Evolutionary conservation across 1,139 yeast species (phyloP), one percentile per base, ranked within the genome.

Genomic region (Insectozyma bohioensis): DNA sequence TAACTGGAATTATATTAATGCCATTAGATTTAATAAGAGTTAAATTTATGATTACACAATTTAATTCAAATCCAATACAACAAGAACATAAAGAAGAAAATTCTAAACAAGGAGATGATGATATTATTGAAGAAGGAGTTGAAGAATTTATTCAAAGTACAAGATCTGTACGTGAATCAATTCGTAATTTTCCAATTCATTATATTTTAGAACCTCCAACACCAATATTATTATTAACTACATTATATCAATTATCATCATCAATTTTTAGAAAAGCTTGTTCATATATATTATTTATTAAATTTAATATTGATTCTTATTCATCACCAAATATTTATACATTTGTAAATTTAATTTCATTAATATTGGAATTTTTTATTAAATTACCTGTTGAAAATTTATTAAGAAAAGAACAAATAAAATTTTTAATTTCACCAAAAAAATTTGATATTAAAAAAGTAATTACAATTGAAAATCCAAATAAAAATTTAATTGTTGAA

Each of bases 301-400:
- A 72, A 37, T 72, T 81, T 54, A 84, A 84, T 42, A 67, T 87
- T 39, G 95, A 86, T 52, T 70, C 78, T 34, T 80, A 75, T 54
- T 73, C 78, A 38, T 72, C 84, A 12, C 87, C 94, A 2, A 66
- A 66, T 13, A 49, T 79, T 20, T 85, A 75, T 57, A 69, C 75
- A 2, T 40, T 65, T 24, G 66, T 60, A 28, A 80, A 80, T 45
- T 60, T 87, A 32, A 45, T 73, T 3, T 73, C 85, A 22, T 74
- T 83, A 33, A 56, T 82, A 11, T 43, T 75, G 47, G 95, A 87
- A 46, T 68, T 90, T 26, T 77, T 83, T 41, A 72, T 88, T 40
- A 80, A 81, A 53, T 67, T 92, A 40, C 98, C 98, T 2, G 74
- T 88, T 36, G 98, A 92, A 51, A 88, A 95, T 16, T 59, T 92